phyloP scores from a whole-genome alignment of 257 asterid genomes.

The Plantago ovata region DNA sequence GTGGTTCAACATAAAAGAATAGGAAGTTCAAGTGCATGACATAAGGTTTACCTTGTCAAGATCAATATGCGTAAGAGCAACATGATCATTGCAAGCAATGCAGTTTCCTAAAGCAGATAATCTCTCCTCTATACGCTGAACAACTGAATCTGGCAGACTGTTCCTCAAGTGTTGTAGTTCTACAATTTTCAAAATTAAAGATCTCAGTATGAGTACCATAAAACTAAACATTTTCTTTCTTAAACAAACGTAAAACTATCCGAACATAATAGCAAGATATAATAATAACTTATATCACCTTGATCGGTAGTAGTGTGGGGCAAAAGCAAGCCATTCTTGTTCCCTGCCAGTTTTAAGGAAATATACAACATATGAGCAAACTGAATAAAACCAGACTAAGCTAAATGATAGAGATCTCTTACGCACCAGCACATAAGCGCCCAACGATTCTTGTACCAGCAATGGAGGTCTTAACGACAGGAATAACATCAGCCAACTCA shows the following conservation, averaged over 20 bases:
- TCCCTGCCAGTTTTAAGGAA: constrained; percentile 44
- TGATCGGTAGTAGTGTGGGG: constrained; percentile 97
- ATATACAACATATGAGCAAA: neutral
- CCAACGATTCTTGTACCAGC: constrained; percentile 84
- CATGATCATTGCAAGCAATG: constrained; percentile 87
- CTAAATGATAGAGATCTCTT: constrained; percentile 1
- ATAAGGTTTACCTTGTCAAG: constrained; percentile 57
- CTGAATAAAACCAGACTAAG: constrained; percentile 1
- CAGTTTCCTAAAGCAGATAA: constrained; percentile 92
- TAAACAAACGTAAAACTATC: no score
- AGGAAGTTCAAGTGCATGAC: neutral
- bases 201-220: constrained; percentile 16
- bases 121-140: constrained; percentile 91
- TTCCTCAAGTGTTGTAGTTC: constrained; percentile 91
- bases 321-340: constrained; percentile 88
- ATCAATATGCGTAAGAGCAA: constrained; percentile 91
- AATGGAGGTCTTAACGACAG: constrained; percentile 85
- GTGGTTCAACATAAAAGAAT: no score
- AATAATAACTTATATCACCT: no score
- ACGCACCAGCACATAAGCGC: constrained; percentile 83
- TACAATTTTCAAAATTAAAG: constrained; percentile 20
- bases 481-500: constrained; percentile 73
- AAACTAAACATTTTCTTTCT: neutral
- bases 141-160: constrained; percentile 79
- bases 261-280: neutral